phyloP scores from a whole-genome alignment of 2,329 filamentous ascomycete species.

The Fusarium nodosum region DNA sequence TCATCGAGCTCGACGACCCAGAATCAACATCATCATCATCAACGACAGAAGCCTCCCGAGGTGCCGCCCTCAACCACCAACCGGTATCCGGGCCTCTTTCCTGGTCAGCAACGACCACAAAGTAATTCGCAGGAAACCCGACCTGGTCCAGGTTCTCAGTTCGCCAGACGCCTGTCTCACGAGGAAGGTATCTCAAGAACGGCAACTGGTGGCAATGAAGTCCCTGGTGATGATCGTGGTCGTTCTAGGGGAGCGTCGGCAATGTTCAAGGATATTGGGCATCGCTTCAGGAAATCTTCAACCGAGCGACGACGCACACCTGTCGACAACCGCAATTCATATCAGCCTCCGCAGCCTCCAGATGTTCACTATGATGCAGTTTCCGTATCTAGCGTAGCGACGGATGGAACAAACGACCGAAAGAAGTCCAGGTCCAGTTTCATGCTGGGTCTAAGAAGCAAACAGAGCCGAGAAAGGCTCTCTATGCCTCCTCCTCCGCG shows the following conservation, averaged over 20 bases:
- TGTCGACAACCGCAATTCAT: conserved; percentile 35
- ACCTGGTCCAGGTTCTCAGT: conserved; percentile 30
- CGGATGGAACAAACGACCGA: conserved; percentile 56
- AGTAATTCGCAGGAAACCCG: conserved; percentile 29
- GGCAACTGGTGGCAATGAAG: conserved; percentile 24
- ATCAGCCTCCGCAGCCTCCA: conserved; percentile 26
- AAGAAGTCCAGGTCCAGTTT: conserved; percentile 58
- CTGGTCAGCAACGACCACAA: conserved; percentile 43
- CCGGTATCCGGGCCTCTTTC: conserved; percentile 64
- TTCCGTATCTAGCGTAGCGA: conserved; percentile 59
- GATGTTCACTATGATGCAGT: conserved; percentile 54
- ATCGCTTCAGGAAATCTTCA: conserved; percentile 56
- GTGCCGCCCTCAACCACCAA: conserved; percentile 66
- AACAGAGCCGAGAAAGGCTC: conserved; percentile 34
- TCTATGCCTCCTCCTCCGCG: conserved; percentile 37
- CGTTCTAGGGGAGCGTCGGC: conserved; percentile 57
- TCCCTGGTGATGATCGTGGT: conserved; percentile 52
- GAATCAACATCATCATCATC: conserved; percentile 28
- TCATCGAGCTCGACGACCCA: conserved; percentile 28
- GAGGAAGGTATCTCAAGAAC: conserved; percentile 54
- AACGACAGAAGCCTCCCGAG: conserved; percentile 52
- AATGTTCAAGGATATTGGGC: conserved; percentile 67
- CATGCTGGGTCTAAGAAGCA: conserved; percentile 51
- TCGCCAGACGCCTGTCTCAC: conserved; percentile 31
- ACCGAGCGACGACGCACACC: conserved; percentile 53